phyloP scores from a whole-genome alignment of 2,329 filamentous ascomycete genomes.

The Colletotrichum sp. region DNA sequence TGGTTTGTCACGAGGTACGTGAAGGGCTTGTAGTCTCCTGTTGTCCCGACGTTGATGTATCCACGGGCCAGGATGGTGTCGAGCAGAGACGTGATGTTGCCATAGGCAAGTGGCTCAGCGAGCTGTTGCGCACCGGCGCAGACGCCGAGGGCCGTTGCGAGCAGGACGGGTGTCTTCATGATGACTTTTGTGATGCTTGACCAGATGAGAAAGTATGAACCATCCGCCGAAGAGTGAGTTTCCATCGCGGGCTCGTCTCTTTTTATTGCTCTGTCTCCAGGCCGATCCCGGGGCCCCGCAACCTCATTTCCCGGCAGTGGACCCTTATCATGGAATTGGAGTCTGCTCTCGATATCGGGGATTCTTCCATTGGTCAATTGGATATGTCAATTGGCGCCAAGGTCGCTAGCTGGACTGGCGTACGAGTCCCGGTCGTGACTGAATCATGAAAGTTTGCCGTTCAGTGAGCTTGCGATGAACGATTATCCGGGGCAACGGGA shows the following conservation, averaged over 20 bases:
- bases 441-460: neutral
- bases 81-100: slow-evolving; percentile 14
- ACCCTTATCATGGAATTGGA: neutral
- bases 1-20: slow-evolving; percentile 15
- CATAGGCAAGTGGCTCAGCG: neutral
- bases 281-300: slow-evolving; percentile 17
- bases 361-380: neutral
- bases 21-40: slow-evolving; percentile 21
- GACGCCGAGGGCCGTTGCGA: neutral
- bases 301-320: slow-evolving; percentile 7
- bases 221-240: neutral
- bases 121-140: neutral
- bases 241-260: neutral
- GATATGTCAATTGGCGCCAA: neutral
- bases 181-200: neutral
- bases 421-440: neutral
- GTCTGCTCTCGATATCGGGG: neutral
- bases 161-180: neutral
- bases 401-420: neutral
- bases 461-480: neutral
- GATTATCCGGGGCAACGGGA: neutral
- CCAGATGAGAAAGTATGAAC: neutral
- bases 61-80: slow-evolving; percentile 13
- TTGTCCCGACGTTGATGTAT: slow-evolving; percentile 17
- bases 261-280: neutral